Evolutionary conservation across 1,284 basidiomycete species (phyloP).

Genomic region (Trametes sp.): DNA sequence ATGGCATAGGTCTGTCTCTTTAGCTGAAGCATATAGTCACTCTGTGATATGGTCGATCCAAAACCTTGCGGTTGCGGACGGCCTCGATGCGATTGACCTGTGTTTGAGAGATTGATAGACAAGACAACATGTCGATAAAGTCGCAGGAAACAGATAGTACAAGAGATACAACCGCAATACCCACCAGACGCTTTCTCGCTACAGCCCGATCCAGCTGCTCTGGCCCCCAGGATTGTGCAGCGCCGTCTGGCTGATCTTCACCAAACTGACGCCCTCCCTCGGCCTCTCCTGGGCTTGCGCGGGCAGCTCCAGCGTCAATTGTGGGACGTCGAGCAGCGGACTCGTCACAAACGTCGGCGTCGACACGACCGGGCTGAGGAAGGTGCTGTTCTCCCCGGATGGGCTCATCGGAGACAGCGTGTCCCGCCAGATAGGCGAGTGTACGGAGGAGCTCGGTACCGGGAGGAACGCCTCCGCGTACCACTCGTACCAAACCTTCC

Average conservation of each 20-base stretch:
- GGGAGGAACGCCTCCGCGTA: slow-evolving; percentile 91
- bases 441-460: slow-evolving; percentile 45
- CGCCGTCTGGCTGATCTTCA: slow-evolving; percentile 94
- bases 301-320: slow-evolving; percentile 25
- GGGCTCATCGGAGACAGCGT: slow-evolving; percentile 28
- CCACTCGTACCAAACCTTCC: slow-evolving; percentile 99
- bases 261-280: slow-evolving; percentile 46
- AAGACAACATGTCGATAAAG: neutral
- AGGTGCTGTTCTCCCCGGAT: slow-evolving; percentile 27
- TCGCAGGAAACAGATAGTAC: neutral
- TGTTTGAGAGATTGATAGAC: neutral
- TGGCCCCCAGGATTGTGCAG: slow-evolving; percentile 91
- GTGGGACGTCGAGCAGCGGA: slow-evolving; percentile 55
- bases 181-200: neutral
- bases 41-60: too few species aligned
- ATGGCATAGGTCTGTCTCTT: too few species aligned
- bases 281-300: slow-evolving; percentile 33
- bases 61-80: too few species aligned
- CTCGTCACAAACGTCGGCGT: slow-evolving; percentile 61
- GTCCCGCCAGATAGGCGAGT: slow-evolving; percentile 31
- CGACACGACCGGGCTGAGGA: slow-evolving; percentile 43
- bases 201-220: slow-evolving; percentile 91
- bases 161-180: neutral
- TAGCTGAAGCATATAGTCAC: too few species aligned
- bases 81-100: too few species aligned